Base-by-base conservation (phyloP, 768 basidiomycete species). In the Lyophyllum decastes region DNA sequence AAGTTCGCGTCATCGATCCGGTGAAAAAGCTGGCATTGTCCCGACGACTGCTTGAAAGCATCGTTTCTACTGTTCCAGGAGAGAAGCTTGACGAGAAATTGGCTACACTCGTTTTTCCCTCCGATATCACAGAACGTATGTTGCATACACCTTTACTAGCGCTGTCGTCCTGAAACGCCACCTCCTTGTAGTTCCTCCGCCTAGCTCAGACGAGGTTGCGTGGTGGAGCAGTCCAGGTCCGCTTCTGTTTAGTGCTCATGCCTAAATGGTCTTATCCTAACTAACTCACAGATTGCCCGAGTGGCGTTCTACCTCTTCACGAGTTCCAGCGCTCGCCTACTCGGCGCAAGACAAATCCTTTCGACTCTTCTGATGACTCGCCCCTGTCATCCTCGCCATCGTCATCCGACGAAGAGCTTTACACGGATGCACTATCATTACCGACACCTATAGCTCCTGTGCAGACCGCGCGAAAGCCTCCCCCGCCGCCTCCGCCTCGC, bases 391-490 rank as follows among this genome's bases (percentile, higher is more conserved):
- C 88, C 2, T 91, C 88, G 3, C 88, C 89, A 7, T 89, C 92
- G 8, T 89, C 90, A 8, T 91, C 90, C 2, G 92, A 94, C 61
- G 92, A 94, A 67, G 91, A 93, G 65, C 74, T 94, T 19, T 94
- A 92, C 72, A 82, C 80, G 33, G 82, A 90, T 64, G 90, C 90
- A 6, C 75, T 87, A 40, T 76, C 84, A n/a, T 68, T 92, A 50
- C 91, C 86, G 61, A 77, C 84, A 49, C 89, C 90, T 8, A 82
- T 92, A 63, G 78, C 81, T 45, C 90, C 91, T 21, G 80, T 86
- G 47, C 81, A 77, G 59, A 69, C 75, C 27, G 58, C 61, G 38
- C 71, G 76, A 54, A 76, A 75, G 59, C 72, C 75, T 24, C 73
- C 72, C 22, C 78, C 82, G 8, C 83, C 83, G 17, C 80, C 80